phyloP scores from a whole-genome alignment of 31 red algal genomes.

The Porphyra umbilicalis region DNA sequence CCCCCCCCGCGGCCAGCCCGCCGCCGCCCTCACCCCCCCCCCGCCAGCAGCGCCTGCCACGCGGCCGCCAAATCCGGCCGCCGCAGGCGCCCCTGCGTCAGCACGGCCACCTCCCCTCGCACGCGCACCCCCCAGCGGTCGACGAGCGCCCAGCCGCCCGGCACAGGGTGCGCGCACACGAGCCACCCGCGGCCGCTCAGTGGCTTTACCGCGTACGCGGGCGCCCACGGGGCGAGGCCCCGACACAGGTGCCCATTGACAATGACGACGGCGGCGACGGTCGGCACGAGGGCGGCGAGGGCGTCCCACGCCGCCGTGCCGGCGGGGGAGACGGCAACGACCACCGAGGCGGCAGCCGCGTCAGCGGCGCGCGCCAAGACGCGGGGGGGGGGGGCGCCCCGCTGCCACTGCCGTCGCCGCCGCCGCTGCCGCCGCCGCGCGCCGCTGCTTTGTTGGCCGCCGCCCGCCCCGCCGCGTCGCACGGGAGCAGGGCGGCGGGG shows the following conservation, averaged over 20 bases:
- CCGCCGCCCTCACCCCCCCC: neutral
- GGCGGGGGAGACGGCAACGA: neutral
- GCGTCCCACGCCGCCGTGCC: neutral
- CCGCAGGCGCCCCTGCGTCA: neutral
- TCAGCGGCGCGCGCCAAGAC: neutral
- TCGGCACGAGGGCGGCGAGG: neutral
- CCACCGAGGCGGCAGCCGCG: neutral
- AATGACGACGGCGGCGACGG: neutral
- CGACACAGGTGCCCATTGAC: neutral
- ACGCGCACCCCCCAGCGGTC: neutral
- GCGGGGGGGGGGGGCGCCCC: neutral
- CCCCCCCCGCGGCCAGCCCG: too few relatives aligned
- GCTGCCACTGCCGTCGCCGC: neutral
- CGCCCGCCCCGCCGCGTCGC: neutral
- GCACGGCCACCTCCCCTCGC: neutral
- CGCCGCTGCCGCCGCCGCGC: neutral
- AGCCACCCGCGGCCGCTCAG: neutral
- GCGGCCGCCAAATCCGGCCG: neutral
- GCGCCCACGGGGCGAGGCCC: neutral
- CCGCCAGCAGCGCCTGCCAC: neutral
- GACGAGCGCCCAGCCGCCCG: neutral
- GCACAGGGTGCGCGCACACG: neutral
- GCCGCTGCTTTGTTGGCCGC: too few relatives aligned
- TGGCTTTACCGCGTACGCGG: neutral
- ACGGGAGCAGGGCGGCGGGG: neutral